A percentile compares a stretch with the other conserved stretches of the same genome.
Evolutionary conservation across 768 basidiomycete species (phyloP).

Genomic region (Leucocoprinus sp.): DNA sequence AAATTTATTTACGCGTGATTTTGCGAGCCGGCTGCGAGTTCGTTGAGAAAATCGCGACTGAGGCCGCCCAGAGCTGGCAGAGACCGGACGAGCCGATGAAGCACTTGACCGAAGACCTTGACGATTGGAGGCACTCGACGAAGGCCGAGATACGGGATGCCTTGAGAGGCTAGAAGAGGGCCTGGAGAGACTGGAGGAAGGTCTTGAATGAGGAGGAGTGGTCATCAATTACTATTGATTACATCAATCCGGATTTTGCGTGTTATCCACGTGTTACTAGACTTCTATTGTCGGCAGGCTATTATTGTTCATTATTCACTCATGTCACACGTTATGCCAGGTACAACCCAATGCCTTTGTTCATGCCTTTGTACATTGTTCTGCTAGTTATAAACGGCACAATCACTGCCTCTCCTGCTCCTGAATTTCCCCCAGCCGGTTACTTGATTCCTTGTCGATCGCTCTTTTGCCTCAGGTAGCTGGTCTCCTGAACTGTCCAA

Average conservation of each 20-base stretch:
- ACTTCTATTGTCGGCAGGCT: too few relatives aligned
- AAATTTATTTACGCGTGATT: slow-evolving; percentile 45
- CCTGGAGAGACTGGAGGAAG: slow-evolving; percentile 40
- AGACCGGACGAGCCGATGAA: slow-evolving; percentile 10
- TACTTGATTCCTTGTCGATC: background rate
- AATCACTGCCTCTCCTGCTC: background rate
- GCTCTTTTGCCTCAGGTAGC: background rate
- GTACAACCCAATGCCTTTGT: too few relatives aligned
- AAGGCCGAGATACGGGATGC: slow-evolving; percentile 24
- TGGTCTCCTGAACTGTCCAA: background rate
- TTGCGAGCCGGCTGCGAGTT: slow-evolving; percentile 44
- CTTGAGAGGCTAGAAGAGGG: slow-evolving; percentile 37
- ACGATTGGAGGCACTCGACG: slow-evolving; percentile 23
- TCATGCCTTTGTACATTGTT: background rate
- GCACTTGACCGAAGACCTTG: slow-evolving; percentile 13
- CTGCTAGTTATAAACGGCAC: background rate
- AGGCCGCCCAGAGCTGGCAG: slow-evolving; percentile 24
- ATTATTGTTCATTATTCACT: too few relatives aligned
- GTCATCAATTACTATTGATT: background rate
- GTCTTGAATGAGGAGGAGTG: slow-evolving; percentile 22
- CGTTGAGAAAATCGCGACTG: slow-evolving; percentile 34
- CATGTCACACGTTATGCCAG: too few relatives aligned
- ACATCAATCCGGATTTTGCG: background rate
- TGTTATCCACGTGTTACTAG: background rate
- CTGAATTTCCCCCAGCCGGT: background rate